Evolutionary conservation across 2,329 filamentous ascomycete species (phyloP).

Genomic region (Xylogone sp.): DNA sequence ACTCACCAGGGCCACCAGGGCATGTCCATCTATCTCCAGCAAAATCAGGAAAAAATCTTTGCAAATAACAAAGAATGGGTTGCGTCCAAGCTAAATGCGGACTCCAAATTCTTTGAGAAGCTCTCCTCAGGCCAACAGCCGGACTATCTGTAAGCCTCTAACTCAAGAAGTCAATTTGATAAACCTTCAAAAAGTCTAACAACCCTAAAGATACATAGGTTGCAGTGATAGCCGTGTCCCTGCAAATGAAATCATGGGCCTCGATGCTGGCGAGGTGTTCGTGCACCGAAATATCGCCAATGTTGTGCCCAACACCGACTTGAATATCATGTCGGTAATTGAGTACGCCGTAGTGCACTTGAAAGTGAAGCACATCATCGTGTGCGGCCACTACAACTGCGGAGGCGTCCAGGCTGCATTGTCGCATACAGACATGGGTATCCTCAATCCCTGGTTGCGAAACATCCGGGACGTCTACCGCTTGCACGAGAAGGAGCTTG

Average conservation of each 20-base stretch:
- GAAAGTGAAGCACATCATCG: slow-evolving; percentile 75
- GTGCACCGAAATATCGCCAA: slow-evolving; percentile 96
- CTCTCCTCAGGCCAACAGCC: slow-evolving; percentile 62
- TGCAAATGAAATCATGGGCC: slow-evolving; percentile 81
- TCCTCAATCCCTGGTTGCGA: slow-evolving; percentile 70
- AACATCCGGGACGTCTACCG: slow-evolving; percentile 74
- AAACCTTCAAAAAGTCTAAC: neutral
- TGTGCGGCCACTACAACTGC: slow-evolving; percentile 77
- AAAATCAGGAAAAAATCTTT: slow-evolving; percentile 59
- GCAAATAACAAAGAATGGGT: slow-evolving; percentile 67
- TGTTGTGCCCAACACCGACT: slow-evolving; percentile 73
- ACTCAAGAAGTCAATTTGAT: neutral
- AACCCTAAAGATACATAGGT: slow-evolving; percentile 65
- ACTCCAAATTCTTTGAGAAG: slow-evolving; percentile 63
- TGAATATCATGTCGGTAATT: slow-evolving; percentile 78
- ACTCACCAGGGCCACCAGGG: neutral
- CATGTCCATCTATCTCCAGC: neutral
- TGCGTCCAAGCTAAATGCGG: slow-evolving; percentile 49
- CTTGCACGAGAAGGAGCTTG: slow-evolving; percentile 66
- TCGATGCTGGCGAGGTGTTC: slow-evolving; percentile 87
- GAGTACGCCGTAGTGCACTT: slow-evolving; percentile 82
- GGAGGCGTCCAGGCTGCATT: slow-evolving; percentile 73
- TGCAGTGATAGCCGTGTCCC: slow-evolving; percentile 89
- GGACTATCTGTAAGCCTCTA: slow-evolving; percentile 52
- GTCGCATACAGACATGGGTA: slow-evolving; percentile 65